Evolutionary conservation across 495 filamentous ascomycete species (phyloP).

Genomic region (Lindgomyces ingoldianus): DNA sequence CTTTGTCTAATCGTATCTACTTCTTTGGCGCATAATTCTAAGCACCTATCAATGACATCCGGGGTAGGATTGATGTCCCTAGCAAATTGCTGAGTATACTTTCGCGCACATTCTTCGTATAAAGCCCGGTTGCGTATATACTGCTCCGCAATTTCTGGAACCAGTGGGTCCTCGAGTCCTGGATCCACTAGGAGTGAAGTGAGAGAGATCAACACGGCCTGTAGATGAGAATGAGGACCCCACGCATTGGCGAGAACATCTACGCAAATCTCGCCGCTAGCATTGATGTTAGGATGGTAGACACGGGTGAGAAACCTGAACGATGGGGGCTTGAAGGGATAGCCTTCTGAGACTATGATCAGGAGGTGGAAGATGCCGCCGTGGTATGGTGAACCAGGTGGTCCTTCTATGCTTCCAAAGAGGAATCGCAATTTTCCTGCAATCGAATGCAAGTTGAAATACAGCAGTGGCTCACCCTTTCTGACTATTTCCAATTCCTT

Average conservation of each 20-base stretch:
- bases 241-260: neutral
- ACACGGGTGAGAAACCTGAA: neutral
- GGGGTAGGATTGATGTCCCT: neutral
- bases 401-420: neutral
- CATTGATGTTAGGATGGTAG: slow-evolving; percentile 4
- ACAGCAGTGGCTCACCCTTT: no score
- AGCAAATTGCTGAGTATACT: neutral
- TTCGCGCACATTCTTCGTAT: neutral
- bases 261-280: neutral
- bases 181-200: neutral
- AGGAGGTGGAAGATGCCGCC: neutral
- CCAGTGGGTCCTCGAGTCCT: neutral
- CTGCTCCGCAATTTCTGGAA: neutral
- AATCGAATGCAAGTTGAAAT: neutral
- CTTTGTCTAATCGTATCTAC: no score
- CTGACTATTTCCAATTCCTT: no score
- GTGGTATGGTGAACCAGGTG: neutral
- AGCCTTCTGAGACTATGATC: neutral
- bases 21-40: no score
- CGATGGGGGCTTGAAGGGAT: neutral
- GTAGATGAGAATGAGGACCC: neutral
- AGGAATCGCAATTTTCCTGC: neutral
- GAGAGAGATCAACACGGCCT: neutral
- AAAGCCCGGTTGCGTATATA: neutral
- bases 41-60: no score